Conservation (phyloP, 768 basidiomycete species). For the Crucibulum laeve region DNA sequence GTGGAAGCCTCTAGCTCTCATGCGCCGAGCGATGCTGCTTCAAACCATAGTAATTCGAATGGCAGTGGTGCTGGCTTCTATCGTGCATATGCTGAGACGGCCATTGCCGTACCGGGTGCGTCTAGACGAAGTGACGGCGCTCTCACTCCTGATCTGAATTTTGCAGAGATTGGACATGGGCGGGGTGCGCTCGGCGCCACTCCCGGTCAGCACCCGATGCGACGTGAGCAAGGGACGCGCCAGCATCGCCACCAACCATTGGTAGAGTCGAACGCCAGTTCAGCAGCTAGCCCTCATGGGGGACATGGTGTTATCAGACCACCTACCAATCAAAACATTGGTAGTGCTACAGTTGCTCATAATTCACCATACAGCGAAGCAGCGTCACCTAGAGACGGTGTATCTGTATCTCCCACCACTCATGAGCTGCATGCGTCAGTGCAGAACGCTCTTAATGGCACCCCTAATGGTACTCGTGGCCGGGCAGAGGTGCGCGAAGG, state of each 20-base stretch:
- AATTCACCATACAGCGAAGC: too few species aligned
- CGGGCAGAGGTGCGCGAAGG: conserved; percentile 8
- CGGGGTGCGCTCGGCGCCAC: conserved; percentile 38
- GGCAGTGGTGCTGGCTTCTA: conserved; percentile 59
- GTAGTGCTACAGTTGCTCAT: too few species aligned
- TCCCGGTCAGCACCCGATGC: conserved; percentile 6
- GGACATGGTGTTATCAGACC: not conserved
- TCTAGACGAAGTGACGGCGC: conserved; percentile 46
- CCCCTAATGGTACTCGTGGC: conserved; percentile 7
- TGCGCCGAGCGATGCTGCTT: conserved; percentile 56
- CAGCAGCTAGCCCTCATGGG: not conserved
- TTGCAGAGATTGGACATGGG: conserved; percentile 75
- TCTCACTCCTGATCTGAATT: conserved; percentile 69
- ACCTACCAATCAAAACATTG: too few species aligned
- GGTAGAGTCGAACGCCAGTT: not conserved
- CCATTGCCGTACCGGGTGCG: conserved; percentile 22
- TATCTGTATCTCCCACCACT: not conserved
- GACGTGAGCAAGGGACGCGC: not conserved
- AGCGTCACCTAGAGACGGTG: too few species aligned
- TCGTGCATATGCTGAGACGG: conserved; percentile 43
- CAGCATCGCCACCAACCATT: not conserved
- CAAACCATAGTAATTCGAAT: conserved; percentile 47
- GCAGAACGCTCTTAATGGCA: conserved; percentile 18
- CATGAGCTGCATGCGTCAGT: conserved; percentile 31
- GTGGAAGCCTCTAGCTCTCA: conserved; percentile 60